Conservation (phyloP, 2,329 filamentous ascomycete species). For the Colletotrichum navitas region DNA sequence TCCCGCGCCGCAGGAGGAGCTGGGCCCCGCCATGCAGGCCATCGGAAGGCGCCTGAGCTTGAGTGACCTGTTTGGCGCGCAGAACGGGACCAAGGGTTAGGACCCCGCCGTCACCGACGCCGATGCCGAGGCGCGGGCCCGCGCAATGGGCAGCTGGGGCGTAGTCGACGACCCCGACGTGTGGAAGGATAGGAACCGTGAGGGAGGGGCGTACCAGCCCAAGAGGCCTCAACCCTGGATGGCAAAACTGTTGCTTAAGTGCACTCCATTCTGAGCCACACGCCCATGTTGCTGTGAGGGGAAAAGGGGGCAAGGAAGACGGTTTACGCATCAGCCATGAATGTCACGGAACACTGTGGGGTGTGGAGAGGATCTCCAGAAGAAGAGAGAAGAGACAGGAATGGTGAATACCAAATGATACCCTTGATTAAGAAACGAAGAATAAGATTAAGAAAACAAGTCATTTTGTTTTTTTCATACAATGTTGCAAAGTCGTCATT, state of each 20-base stretch:
- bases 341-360: background rate
- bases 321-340: background rate
- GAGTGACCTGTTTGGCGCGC: constrained; percentile 59
- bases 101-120: constrained; percentile 16
- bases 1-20: constrained; percentile 35
- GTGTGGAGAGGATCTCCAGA: background rate
- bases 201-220: background rate
- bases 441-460: constrained; percentile 13
- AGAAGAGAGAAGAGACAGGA: background rate
- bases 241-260: constrained; percentile 1
- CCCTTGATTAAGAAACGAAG: constrained; percentile 36
- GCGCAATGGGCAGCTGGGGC: constrained; percentile 2
- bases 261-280: background rate
- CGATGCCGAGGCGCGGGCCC: background rate
- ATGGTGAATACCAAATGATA: constrained; percentile 28
- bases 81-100: constrained; percentile 45
- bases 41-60: constrained; percentile 60
- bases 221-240: constrained; percentile 8
- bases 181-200: background rate
- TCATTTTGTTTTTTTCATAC: constrained; percentile 35
- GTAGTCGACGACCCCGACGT: background rate
- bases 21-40: constrained; percentile 58
- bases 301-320: background rate
- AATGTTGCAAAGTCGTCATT: constrained; percentile 23
- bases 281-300: background rate